phyloP scores from a whole-genome alignment of 2,329 filamentous ascomycete species.

The Cyphellophora attinorum region DNA sequence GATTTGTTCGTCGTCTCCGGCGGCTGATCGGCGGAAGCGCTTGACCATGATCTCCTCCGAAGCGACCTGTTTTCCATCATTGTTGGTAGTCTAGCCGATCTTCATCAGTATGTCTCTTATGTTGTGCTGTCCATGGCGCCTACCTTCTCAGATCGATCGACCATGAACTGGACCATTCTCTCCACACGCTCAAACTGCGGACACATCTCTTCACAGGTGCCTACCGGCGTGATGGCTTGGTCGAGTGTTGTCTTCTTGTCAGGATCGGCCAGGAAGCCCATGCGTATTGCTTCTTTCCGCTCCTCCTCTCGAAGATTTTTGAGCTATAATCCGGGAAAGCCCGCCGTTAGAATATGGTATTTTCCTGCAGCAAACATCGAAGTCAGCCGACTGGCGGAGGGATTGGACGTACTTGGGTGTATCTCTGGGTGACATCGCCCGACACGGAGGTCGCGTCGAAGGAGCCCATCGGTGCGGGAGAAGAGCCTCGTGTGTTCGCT shows the following conservation, averaged over 20 bases:
- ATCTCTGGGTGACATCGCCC: conserved; percentile 10
- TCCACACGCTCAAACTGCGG: conserved; percentile 54
- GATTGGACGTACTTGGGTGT: conserved; percentile 15
- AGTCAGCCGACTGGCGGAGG: conserved; percentile 13
- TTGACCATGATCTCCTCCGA: conserved; percentile 52
- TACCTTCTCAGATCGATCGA: conserved; percentile 52
- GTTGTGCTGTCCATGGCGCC: too few species aligned
- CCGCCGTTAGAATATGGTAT: too few species aligned
- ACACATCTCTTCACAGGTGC: conserved; percentile 56
- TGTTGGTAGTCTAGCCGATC: too few species aligned
- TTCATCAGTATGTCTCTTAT: too few species aligned
- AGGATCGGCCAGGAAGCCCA: conserved; percentile 48
- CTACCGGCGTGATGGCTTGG: conserved; percentile 52
- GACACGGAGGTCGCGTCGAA: conserved; percentile 12
- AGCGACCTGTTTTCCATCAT: conserved; percentile 20
- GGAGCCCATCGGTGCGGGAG: conserved; percentile 10
- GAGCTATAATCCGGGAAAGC: conserved; percentile 33
- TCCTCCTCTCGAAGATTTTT: conserved; percentile 41
- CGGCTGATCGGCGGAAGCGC: conserved; percentile 52
- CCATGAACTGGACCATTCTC: conserved; percentile 52
- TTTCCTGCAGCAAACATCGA: conserved; percentile 6
- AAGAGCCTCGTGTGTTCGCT: conserved; percentile 8
- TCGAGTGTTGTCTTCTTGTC: conserved; percentile 50
- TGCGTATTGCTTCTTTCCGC: conserved; percentile 40
- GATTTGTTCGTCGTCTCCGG: conserved; percentile 53